Percentiles rank a stretch among this genome's conserved stretches.
Evolutionary conservation across 2,329 filamentous ascomycete species (phyloP).

Genomic region (Fusarium tjaetaba): DNA sequence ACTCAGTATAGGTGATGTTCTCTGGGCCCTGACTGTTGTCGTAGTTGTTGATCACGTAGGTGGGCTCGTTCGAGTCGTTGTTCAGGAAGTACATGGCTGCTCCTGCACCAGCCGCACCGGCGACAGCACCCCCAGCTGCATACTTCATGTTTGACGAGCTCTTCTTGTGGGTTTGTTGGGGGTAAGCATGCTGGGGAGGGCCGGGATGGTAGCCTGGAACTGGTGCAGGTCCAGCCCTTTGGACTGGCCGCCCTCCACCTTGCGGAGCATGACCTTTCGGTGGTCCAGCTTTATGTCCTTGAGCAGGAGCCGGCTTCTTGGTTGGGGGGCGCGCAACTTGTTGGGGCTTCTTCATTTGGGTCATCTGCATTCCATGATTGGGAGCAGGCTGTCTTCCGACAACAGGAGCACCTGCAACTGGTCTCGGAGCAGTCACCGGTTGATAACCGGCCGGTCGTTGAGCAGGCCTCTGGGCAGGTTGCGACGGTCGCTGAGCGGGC

Average conservation of each 20-base stretch:
- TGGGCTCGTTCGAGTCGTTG: constrained; percentile 8
- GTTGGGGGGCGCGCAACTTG: background rate
- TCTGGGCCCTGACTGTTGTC: background rate
- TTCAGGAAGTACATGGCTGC: constrained; percentile 2
- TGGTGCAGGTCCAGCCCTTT: background rate
- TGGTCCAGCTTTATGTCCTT: background rate
- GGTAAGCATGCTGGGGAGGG: background rate
- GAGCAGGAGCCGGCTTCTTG: background rate
- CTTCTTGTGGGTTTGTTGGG: background rate
- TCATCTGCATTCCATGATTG: constrained; percentile 22
- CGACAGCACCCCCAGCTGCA: background rate
- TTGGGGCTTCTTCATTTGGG: constrained; percentile 7
- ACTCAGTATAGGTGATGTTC: background rate
- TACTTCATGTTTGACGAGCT: constrained; percentile 6
- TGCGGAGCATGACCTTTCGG: background rate
- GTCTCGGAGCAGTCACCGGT: constrained; percentile 4
- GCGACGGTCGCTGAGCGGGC: background rate
- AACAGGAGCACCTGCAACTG: background rate
- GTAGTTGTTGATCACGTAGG: constrained; percentile 6
- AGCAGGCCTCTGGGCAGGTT: background rate
- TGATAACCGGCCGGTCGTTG: constrained; percentile 7
- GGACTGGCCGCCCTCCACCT: background rate
- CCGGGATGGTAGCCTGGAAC: background rate
- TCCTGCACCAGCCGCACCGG: background rate
- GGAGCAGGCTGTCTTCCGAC: constrained; percentile 18